These are phyloP conservation scores for Trichoderma endophyticum DNA, from an alignment of 2,329 filamentous ascomycete species.

Conservation along the genomic window DNA sequence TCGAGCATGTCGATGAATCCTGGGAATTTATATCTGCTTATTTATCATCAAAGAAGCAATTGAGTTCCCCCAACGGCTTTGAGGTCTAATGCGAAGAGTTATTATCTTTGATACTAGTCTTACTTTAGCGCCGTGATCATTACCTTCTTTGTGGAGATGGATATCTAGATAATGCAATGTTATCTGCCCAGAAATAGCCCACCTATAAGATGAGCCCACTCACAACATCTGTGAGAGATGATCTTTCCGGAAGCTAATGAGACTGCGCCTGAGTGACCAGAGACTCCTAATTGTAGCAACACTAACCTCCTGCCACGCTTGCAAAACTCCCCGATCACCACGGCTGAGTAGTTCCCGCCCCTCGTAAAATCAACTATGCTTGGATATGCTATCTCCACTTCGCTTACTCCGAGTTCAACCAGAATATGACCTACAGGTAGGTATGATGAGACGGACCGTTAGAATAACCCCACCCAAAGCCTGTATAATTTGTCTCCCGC, in stretches of 20 bases:
- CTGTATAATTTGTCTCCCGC: not conserved
- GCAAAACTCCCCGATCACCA: not conserved
- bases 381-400: not conserved
- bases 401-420: not conserved
- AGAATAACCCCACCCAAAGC: not conserved
- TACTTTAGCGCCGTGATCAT: not conserved
- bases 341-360: not conserved
- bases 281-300: not conserved
- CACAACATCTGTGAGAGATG: not conserved
- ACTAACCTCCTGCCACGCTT: not conserved
- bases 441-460: not conserved
- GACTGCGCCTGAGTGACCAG: not conserved
- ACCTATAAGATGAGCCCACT: not conserved
- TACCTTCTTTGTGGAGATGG: not conserved
- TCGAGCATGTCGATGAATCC: not conserved
- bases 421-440: not conserved
- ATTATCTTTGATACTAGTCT: not conserved
- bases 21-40: not conserved
- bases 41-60: not conserved
- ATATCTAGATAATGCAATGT: not conserved
- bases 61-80: rapidly evolving
- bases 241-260: not conserved
- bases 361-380: not conserved
- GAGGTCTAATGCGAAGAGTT: not conserved
- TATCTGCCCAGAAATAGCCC: not conserved